Conservation (phyloP, 331 rosid species). For the Erythrophleum ivorense region DNA sequence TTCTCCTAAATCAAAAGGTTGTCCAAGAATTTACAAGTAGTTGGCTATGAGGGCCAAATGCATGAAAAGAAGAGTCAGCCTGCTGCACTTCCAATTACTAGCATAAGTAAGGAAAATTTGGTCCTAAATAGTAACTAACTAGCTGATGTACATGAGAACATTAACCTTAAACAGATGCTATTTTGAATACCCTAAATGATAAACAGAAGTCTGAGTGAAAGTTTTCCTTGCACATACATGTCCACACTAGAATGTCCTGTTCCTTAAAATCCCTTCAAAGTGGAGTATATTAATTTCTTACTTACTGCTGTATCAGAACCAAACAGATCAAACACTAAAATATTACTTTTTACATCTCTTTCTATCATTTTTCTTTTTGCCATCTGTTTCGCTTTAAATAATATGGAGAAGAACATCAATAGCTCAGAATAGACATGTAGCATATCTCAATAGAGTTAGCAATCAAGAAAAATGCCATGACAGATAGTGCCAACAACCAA, state of each 20-base stretch:
- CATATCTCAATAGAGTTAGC: neutral
- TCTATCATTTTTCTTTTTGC: neutral
- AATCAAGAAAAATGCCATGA: conserved; percentile 4
- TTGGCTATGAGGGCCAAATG: too few species aligned
- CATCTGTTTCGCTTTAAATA: neutral
- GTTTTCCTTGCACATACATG: neutral
- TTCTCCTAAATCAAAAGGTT: too few species aligned
- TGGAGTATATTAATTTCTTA: neutral
- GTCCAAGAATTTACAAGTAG: too few species aligned
- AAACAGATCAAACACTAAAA: too few species aligned
- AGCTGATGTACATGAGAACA: too few species aligned
- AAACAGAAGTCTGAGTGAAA: neutral
- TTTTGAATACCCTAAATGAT: neutral
- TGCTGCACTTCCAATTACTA: too few species aligned
- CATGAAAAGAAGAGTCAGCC: too few species aligned
- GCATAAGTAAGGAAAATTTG: too few species aligned
- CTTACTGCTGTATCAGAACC: neutral
- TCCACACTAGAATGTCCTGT: neutral
- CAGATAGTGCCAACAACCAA: neutral
- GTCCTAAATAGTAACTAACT: too few species aligned
- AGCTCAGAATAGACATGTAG: neutral
- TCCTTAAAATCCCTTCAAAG: neutral
- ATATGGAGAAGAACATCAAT: neutral
- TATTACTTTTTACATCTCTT: neutral
- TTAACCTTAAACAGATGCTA: neutral